Base-by-base conservation (phyloP, 768 basidiomycete genomes). In the Leucocoprinus birnbaumii region DNA sequence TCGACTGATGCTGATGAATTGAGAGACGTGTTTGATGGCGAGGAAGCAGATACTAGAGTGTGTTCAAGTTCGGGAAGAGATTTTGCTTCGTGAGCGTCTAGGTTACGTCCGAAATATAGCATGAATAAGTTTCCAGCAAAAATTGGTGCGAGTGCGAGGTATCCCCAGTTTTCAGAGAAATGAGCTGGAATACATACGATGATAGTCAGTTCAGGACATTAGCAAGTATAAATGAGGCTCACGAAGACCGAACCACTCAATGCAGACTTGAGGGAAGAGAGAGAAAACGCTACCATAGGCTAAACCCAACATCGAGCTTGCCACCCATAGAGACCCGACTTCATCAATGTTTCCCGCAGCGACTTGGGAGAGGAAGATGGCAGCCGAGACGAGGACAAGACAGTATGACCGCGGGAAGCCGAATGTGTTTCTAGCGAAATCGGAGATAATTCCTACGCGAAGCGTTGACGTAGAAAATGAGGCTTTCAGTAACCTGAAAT, bases 241-340 rank as follows among this genome's bases (percentile, higher is more conserved):
- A 90, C 90, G 74, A 63, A 95, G 74, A 7, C 93, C 93, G 60
- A 94, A 95, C 91, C 90, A 94, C 61, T 95, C 94, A 22, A 94
- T 77, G 49, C 82, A 77, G 26, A 95, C 76, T n/a, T 86, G 84
- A 0, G 91, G 89, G 63, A 81, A 77, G 41, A 89, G 71, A 2
- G 87, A 88, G 65, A 91, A 93, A 51, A 73, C 69, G 46, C 82
- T 78, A 2, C 92, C 92, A 61, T 94, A 88, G 0, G 85, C 83
- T 4, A 87, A 66, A 0, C 89, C 90, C 0, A 91, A 68, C 19
- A 75, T 59, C 7, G 70, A 60, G 56, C 71, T 74, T 76, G 71
- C 69, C 10, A 80, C 73, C 90, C 92, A 95, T 2, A 96, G 75
- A 45, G 78, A 63, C 18, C 73, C 63, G 21, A 92, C 80, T 14